phyloP scores from a whole-genome alignment of 2,329 filamentous ascomycete genomes.

The Sarocladium oryzae region DNA sequence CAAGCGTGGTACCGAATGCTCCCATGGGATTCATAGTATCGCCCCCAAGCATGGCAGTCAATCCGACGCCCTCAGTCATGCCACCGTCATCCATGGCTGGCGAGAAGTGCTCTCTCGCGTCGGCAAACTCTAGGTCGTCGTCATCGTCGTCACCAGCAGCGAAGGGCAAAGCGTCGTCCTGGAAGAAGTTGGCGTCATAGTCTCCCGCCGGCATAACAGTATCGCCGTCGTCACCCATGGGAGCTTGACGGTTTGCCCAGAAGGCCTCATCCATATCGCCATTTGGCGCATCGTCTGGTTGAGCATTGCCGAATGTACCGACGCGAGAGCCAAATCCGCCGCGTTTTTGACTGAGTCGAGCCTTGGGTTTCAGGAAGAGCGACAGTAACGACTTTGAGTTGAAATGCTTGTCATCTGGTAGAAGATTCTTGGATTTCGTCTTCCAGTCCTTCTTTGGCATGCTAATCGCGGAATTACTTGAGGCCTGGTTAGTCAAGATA shows the following conservation, averaged over 20 bases:
- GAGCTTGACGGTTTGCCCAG: constrained; percentile 72
- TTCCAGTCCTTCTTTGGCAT: constrained; percentile 94
- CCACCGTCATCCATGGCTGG: constrained; percentile 49
- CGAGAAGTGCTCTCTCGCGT: constrained; percentile 73
- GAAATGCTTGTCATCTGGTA: constrained; percentile 98
- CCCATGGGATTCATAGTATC: constrained; percentile 40
- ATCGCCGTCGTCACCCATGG: constrained; percentile 41
- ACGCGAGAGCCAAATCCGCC: constrained; percentile 37
- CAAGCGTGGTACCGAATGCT: constrained; percentile 60
- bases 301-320: constrained; percentile 33
- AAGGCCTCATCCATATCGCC: constrained; percentile 92
- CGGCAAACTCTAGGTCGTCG: constrained; percentile 68
- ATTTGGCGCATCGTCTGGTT: constrained; percentile 48
- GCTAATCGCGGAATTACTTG: constrained; percentile 73
- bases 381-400: constrained; percentile 85
- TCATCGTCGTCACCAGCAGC: constrained; percentile 58
- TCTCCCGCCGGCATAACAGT: constrained; percentile 60
- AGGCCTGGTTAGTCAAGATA: constrained; percentile 72
- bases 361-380: constrained; percentile 92
- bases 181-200: constrained; percentile 97
- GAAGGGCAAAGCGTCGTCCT: constrained; percentile 73
- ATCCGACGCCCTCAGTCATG: constrained; percentile 40
- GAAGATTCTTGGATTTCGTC: constrained; percentile 83
- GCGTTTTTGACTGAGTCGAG: constrained; percentile 66
- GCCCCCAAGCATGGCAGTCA: constrained; percentile 43